Conservation (phyloP, 1,284 basidiomycete genomes). For the Cryptococcus sp. region DNA sequence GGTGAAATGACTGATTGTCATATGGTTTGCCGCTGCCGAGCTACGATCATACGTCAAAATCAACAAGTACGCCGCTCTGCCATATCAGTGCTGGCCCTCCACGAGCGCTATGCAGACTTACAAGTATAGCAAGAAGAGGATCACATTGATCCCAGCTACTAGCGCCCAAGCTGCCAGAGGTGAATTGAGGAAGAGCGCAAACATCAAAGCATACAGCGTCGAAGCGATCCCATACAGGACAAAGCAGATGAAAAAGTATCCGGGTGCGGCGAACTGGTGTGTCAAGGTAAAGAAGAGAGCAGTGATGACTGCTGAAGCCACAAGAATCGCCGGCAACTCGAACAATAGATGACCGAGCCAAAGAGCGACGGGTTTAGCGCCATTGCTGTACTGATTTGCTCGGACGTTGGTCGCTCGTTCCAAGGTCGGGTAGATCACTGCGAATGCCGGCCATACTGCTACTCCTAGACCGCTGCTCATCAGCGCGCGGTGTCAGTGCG, state of each 20-base stretch:
- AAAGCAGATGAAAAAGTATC: conserved; percentile 57
- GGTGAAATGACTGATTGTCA: conserved; percentile 64
- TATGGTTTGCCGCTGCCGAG: conserved; percentile 52
- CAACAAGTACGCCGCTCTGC: conserved; percentile 58
- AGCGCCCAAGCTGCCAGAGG: conserved; percentile 68
- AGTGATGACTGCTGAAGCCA: conserved; percentile 58
- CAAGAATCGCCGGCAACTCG: conserved; percentile 58
- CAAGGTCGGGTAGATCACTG: conserved; percentile 62
- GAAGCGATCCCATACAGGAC: conserved; percentile 65
- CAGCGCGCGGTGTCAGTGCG: not conserved
- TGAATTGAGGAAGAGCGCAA: conserved; percentile 59
- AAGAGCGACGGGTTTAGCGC: conserved; percentile 63
- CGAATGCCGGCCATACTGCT: conserved; percentile 73
- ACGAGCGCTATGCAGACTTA: conserved; percentile 8
- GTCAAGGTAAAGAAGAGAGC: conserved; percentile 57
- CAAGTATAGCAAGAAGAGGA: conserved; percentile 59
- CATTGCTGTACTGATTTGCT: conserved; percentile 68
- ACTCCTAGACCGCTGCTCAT: conserved; percentile 24
- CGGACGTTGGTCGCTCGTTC: conserved; percentile 60
- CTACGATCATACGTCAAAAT: conserved; percentile 65
- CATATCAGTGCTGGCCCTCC: not conserved
- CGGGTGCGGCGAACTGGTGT: conserved; percentile 65
- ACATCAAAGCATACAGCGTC: conserved; percentile 63
- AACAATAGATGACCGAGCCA: conserved; percentile 75
- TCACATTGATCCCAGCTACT: conserved; percentile 66